Base-by-base conservation (phyloP, 2,329 filamentous ascomycete species). In the Grosmannia serpens region DNA sequence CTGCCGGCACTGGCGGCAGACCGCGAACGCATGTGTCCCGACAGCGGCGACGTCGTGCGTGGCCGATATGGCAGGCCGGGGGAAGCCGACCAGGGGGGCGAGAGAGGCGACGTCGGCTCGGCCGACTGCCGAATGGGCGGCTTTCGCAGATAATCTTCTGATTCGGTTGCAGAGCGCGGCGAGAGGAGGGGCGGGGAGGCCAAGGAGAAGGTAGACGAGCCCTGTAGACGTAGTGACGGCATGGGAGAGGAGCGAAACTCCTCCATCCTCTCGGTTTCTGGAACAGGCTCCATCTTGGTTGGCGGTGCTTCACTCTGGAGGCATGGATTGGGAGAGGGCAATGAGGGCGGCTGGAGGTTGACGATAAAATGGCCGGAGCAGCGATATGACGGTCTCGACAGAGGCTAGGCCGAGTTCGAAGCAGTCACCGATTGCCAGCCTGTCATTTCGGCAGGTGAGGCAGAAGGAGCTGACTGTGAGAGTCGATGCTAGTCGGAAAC, bases 211-310 rank as follows among this genome's bases (percentile, higher is more conserved):
- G 38, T 17, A 17, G 50, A 27, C 10, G 51, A 33, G 24, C 71
- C 73, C 59, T 75, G 76, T 27, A 81, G 70, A 60, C 79, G 77
- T 51, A 83, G 70, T 33, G 73, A 75, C 46, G 81, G 79, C 44
- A 83, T 72, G 63, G 81, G 81, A 56, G 80, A 78, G 58, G 81
- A 72, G 62, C 76, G 79, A 67, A 86, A 86, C 69, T 82, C 81
- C 75, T 85, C 82, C 78, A 86, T 82, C 63, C 82, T 77, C 74
- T 86, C 81, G 55, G 83, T 84, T 74, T 86, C 83, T 64, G 83
- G 83, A 66, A 86, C 83, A 60, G 83, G 81, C 71, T 86, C 83
- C 83, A 86, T 86, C 65, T 65, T 70, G 69, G 55, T 41, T 26
- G 17, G 20, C 17, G 24, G n/a, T n/a, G n/a, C n/a, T 27, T 5